These are phyloP conservation scores for Eurotiales sp. DNA, from an alignment of 2,329 filamentous ascomycete species.

Conservation along the genomic window DNA sequence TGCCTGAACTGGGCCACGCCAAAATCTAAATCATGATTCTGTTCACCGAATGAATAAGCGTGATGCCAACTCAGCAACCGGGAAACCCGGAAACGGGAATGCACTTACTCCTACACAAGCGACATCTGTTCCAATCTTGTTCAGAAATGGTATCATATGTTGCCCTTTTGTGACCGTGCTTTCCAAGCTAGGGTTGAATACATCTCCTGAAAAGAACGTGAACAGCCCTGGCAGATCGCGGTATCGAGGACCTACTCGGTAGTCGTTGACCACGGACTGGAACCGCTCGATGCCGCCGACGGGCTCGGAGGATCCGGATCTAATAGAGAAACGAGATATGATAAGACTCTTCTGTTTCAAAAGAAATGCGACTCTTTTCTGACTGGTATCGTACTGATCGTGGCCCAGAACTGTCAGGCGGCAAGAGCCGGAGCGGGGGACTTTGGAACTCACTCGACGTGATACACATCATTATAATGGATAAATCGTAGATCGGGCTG, in stretches of 20 bases:
- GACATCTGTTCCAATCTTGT: conserved; percentile 70
- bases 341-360: background rate
- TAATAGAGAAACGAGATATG: conserved; percentile 19
- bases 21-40: conserved; percentile 93
- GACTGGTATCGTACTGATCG: background rate
- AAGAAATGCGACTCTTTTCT: background rate
- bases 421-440: conserved; percentile 26
- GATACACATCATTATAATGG: conserved; percentile 94
- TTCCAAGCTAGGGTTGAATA: conserved; percentile 86
- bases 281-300: conserved; percentile 79
- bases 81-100: conserved; percentile 1
- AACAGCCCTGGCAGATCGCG: conserved; percentile 62
- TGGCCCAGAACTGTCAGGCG: background rate
- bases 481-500: conserved; percentile 72
- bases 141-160: conserved; percentile 86
- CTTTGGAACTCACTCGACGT: conserved; percentile 61
- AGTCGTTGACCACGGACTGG: conserved; percentile 72
- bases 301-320: conserved; percentile 67
- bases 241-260: conserved; percentile 61
- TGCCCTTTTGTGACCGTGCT: conserved; percentile 83
- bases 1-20: conserved; percentile 76
- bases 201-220: conserved; percentile 87
- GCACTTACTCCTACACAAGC: conserved; percentile 75
- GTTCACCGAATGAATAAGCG: conserved; percentile 31
- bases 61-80: background rate